phyloP scores from a whole-genome alignment of 345 rosid genomes.

The Pseudoturritis turrita region DNA sequence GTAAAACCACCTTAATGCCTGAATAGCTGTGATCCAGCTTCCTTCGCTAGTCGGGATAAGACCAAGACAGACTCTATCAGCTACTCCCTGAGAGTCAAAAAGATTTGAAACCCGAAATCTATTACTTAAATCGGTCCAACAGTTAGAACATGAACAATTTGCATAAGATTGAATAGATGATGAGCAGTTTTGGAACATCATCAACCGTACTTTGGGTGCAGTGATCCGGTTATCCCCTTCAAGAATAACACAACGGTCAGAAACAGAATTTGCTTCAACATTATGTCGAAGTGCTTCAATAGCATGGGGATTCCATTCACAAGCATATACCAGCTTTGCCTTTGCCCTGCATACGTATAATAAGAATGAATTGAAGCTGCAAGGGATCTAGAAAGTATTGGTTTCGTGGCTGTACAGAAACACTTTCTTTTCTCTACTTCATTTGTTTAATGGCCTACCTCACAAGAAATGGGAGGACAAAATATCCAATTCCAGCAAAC shows the following conservation, averaged over 20 bases:
- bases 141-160: neutral
- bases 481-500: conserved; percentile 94
- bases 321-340: conserved; percentile 81
- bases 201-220: conserved; percentile 65
- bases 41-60: conserved; percentile 88
- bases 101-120: neutral
- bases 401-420: neutral
- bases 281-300: conserved; percentile 72
- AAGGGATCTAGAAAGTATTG: neutral
- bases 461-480: conserved; percentile 83
- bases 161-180: neutral
- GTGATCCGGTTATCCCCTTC: conserved; percentile 80
- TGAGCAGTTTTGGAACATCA: neutral
- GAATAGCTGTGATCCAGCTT: conserved; percentile 84
- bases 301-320: conserved; percentile 96
- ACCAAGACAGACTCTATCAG: conserved; percentile 87
- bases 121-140: neutral
- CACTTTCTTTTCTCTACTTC: neutral
- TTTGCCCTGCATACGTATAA: conserved; percentile 54
- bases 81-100: conserved; percentile 60
- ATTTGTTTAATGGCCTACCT: conserved; percentile 43
- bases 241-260: conserved; percentile 68
- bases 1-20: conserved; percentile 65
- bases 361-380: conserved; percentile 3
- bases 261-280: conserved; percentile 62